Percentiles rank a stretch among this genome's conserved stretches.
These are phyloP conservation scores for Ichthyophthirius multifiliis DNA, from an alignment of 169 alveolate genomes.

Conservation along the genomic window DNA sequence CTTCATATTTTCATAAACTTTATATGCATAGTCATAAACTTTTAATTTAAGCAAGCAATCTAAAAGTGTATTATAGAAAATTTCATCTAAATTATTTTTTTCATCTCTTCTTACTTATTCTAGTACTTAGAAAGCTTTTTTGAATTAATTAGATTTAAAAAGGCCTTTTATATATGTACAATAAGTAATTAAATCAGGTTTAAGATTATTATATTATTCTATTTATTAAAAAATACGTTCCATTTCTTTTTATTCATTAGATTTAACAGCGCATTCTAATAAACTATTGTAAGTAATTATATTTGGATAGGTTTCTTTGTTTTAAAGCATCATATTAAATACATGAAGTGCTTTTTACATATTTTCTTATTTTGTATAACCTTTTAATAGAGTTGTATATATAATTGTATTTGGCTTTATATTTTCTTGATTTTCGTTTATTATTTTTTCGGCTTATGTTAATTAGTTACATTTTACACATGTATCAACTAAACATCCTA, in stretches of 20 bases:
- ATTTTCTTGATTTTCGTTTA: slow-evolving; percentile 31
- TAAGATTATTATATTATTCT: not conserved
- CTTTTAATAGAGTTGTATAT: slow-evolving; percentile 57
- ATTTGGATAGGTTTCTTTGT: slow-evolving; percentile 43
- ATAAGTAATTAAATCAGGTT: slow-evolving; percentile 51
- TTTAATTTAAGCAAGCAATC: slow-evolving; percentile 53
- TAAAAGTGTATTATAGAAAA: slow-evolving; percentile 44
- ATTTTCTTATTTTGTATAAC: slow-evolving; percentile 47
- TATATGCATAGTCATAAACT: slow-evolving; percentile 27
- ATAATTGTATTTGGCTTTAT: slow-evolving; percentile 48
- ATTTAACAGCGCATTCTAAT: slow-evolving; percentile 52
- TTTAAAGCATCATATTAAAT: slow-evolving; percentile 39
- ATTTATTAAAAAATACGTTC: slow-evolving; percentile 20
- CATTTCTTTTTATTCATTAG: slow-evolving; percentile 30
- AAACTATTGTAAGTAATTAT: slow-evolving; percentile 60
- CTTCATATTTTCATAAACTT: slow-evolving; percentile 35
- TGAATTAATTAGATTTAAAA: slow-evolving; percentile 29
- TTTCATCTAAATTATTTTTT: slow-evolving; percentile 44
- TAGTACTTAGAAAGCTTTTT: slow-evolving; percentile 33
- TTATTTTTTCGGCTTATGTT: slow-evolving; percentile 38
- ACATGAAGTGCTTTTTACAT: slow-evolving; percentile 47
- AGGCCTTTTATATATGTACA: slow-evolving; percentile 52
- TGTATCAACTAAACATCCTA: slow-evolving; percentile 50
- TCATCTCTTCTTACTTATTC: slow-evolving; percentile 34
- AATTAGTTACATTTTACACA: slow-evolving; percentile 48